Conservation (phyloP, 129 eudicot genomes). For the Lactuca saligna region DNA sequence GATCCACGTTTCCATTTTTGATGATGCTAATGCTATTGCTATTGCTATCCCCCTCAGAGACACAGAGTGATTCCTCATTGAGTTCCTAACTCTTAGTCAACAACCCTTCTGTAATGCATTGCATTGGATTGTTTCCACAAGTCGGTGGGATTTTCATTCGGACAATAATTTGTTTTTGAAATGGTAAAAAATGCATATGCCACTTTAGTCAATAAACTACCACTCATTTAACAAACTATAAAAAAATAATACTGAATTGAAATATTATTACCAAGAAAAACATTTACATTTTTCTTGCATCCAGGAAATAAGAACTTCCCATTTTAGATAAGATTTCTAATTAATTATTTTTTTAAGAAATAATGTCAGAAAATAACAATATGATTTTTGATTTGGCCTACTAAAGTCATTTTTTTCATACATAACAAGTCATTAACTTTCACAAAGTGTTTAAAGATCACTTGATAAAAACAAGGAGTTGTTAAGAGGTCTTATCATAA, state of each 20-base stretch:
- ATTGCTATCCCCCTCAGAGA: constrained; percentile 5
- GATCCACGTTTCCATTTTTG: not conserved
- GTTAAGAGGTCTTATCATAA: no score
- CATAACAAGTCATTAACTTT: no score
- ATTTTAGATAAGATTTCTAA: no score
- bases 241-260: no score
- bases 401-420: no score
- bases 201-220: not conserved
- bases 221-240: not conserved
- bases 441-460: no score
- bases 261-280: not conserved
- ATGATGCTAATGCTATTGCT: not conserved
- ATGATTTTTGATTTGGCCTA: no score
- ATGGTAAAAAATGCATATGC: not conserved
- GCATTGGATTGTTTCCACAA: not conserved
- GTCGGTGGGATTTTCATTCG: not conserved
- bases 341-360: no score
- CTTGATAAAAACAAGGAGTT: no score
- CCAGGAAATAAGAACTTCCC: no score
- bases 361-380: no score
- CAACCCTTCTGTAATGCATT: not conserved
- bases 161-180: not conserved
- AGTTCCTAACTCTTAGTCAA: not conserved
- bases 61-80: not conserved
- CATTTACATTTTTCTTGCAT: no score